A percentile compares a stretch with the other conserved stretches of the same genome.
Conservation (phyloP, 495 filamentous ascomycete genomes). For the Oleoguttula mirabilis region DNA sequence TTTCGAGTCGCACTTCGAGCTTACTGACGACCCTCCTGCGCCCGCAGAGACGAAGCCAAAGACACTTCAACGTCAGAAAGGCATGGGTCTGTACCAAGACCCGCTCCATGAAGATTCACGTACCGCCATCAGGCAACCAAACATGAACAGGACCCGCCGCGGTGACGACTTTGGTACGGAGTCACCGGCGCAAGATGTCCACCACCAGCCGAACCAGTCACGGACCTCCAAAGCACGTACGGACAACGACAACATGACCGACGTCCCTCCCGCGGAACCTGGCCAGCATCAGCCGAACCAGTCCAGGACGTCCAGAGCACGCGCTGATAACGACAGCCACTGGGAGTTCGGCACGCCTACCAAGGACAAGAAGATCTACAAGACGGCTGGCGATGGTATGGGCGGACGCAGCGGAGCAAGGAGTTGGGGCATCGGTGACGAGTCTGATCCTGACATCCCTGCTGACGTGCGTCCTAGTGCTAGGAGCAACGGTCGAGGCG, state of each 20-base stretch:
- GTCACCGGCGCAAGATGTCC: too few relatives aligned
- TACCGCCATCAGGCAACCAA: conserved; percentile 41
- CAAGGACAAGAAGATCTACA: conserved; percentile 15
- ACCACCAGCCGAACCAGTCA: too few relatives aligned
- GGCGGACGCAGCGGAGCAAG: conserved; percentile 52
- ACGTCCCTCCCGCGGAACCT: conserved; percentile 40
- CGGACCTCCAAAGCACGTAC: too few relatives aligned
- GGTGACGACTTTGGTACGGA: conserved; percentile 58
- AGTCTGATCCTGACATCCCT: conserved; percentile 19
- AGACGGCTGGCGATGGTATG: conserved; percentile 60
- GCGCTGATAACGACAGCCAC: conserved; percentile 7
- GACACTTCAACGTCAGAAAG: conserved; percentile 39
- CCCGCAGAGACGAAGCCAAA: conserved; percentile 22
- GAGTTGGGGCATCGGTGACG: conserved; percentile 50
- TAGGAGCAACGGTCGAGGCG: too few relatives aligned
- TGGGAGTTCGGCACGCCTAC: conserved; percentile 13
- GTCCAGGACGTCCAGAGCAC: conserved; percentile 13
- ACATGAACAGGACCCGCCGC: conserved; percentile 51
- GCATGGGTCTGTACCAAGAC: conserved; percentile 65
- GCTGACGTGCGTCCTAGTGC: not conserved
- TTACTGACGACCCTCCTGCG: conserved; percentile 45
- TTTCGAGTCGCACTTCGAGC: conserved; percentile 65
- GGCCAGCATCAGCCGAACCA: conserved; percentile 6
- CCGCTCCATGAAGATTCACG: conserved; percentile 47
- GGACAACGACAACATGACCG: conserved; percentile 37